Conservation (phyloP, 2,329 filamentous ascomycete genomes). For the Cordyceps cicadae region DNA sequence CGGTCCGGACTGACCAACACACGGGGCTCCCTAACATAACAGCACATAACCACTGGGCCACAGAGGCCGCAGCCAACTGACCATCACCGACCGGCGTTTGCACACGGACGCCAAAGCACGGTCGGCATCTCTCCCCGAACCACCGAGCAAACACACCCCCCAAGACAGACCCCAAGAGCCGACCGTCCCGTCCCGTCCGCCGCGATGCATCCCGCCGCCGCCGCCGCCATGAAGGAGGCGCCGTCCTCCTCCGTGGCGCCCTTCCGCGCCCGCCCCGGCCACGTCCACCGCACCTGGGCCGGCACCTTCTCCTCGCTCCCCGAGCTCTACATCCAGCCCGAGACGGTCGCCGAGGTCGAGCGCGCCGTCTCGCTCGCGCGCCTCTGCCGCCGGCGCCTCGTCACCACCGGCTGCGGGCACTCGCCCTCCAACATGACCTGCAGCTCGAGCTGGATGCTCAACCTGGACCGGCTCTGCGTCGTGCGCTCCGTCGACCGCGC, state of each 20-base stretch:
- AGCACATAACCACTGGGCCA: no score
- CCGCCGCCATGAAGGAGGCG: slow-evolving; percentile 23
- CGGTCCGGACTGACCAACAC: no score
- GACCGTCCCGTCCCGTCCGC: no score
- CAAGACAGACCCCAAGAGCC: not conserved
- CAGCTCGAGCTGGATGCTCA: slow-evolving; percentile 89
- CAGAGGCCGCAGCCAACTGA: no score
- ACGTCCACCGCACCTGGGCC: slow-evolving; percentile 90
- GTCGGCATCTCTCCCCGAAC: not conserved
- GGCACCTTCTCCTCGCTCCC: slow-evolving; percentile 83
- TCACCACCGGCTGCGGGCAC: slow-evolving; percentile 83
- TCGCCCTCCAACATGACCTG: slow-evolving; percentile 89
- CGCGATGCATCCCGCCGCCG: slow-evolving; percentile 29
- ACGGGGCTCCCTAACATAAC: no score
- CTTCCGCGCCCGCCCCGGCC: slow-evolving; percentile 64
- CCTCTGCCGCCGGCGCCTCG: slow-evolving; percentile 69
- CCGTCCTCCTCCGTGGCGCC: slow-evolving; percentile 41
- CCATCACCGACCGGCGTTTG: not conserved
- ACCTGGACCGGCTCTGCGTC: slow-evolving; percentile 73
- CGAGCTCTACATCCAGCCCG: slow-evolving; percentile 83
- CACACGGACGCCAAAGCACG: not conserved
- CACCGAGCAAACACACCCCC: no score
- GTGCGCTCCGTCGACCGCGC: slow-evolving; percentile 62
- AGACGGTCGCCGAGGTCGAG: slow-evolving; percentile 71
- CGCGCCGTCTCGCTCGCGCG: slow-evolving; percentile 75